Base-by-base conservation (phyloP, 2,329 filamentous ascomycete species). In the Ascochyta fabae region DNA sequence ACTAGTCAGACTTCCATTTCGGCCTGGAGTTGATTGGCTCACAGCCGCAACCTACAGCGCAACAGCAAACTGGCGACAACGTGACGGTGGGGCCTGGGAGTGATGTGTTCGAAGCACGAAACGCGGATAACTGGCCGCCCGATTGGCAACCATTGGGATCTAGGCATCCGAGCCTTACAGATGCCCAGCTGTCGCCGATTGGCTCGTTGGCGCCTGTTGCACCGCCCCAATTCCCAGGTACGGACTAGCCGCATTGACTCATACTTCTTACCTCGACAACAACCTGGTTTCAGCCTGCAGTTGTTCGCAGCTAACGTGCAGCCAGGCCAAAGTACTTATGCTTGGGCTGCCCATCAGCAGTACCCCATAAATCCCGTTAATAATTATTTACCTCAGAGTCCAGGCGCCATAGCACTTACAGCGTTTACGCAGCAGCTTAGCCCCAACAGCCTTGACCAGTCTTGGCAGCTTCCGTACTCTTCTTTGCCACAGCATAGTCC, bases 251-350 rank as follows among this genome's bases (percentile, higher is more conserved):
- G 31, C 36, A 24, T 19, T 36, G 24, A 39, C 40, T 51, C 26
- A 31, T 54, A 71, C 61, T 48, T 44, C 55, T 45, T 48, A 57
- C 57, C 55, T 53, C 47, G 56, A 53, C 56, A 47, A 51, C 19
- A 51, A 40, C 41, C 41, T 34, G 45, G 69, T 70, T 72, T 70
- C 66, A 70, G 66, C 64, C 67, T 71, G 56, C 59, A 61, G 58
- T 44, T 23, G 19, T 45, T 45, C 46, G 53, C 22, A 48, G 53
- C 63, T 65, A 61, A 66, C 56, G 23, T 47, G 50, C 43, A 55
- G 35, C 52, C 58, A 70, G 67, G 59, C 59, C 64, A 62, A 58
- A 61, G 58, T 72, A 72, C 66, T 69, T 70, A 70, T 71, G 66
- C 61, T 58, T 51, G 52, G 56, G 55, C 50, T 61, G 64, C 61